phyloP scores from a whole-genome alignment of 2,329 filamentous ascomycete species.

The Ophiostoma tasmaniense region DNA sequence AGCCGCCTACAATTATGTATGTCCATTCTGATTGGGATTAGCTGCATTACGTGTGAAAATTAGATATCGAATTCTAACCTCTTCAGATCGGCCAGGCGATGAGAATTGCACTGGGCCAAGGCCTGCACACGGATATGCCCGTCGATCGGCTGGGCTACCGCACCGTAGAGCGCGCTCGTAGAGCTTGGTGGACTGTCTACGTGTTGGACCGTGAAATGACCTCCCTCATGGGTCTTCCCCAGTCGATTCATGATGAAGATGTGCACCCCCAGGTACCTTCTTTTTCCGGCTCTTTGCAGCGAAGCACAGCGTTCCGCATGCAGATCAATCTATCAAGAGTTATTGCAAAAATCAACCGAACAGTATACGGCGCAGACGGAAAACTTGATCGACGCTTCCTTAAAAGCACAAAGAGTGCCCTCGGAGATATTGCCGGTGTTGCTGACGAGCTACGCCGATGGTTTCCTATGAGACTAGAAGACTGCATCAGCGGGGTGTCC shows the following conservation, averaged over 20 bases:
- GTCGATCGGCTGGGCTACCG: background rate
- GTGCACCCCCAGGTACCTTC: background rate
- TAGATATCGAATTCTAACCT: no score
- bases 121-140: slow-evolving; percentile 8
- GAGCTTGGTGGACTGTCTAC: slow-evolving; percentile 7
- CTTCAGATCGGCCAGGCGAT: slow-evolving; percentile 8
- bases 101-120: background rate
- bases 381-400: background rate
- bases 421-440: background rate
- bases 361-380: slow-evolving; percentile 4
- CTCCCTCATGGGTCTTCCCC: slow-evolving; percentile 5
- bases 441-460: background rate
- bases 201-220: slow-evolving; percentile 6
- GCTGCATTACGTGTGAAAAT: background rate
- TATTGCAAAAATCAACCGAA: slow-evolving; percentile 7
- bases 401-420: background rate
- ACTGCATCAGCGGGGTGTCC: background rate
- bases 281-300: background rate
- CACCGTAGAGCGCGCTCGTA: background rate
- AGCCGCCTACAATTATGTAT: background rate
- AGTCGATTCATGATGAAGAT: background rate
- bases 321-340: background rate
- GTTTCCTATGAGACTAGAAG: background rate
- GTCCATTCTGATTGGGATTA: background rate
- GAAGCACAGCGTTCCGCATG: background rate